Evolutionary conservation across 371 early-diverging fungal species (phyloP).

Genomic region (Umbelopsis sp.): DNA sequence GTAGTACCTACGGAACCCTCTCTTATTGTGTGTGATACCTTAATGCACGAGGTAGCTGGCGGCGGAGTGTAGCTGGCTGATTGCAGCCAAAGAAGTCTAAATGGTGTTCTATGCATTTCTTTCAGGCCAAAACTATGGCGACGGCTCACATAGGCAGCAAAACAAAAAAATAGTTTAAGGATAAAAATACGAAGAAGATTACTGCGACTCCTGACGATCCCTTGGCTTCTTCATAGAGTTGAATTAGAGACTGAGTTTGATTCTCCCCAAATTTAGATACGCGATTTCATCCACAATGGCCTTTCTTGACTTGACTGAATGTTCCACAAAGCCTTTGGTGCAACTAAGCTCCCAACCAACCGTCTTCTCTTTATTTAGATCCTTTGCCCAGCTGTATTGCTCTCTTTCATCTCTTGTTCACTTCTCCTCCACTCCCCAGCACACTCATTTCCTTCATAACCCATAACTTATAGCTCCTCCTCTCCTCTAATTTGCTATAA

Average conservation of each 20-base stretch:
- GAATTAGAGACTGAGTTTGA: conserved; percentile 22
- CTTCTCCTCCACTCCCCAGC: conserved; percentile 15
- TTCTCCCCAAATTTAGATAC: conserved; percentile 21
- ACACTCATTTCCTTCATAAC: conserved; percentile 22
- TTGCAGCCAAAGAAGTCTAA: background rate
- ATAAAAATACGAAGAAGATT: no score
- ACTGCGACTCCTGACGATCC: background rate
- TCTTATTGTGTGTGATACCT: conserved; percentile 1
- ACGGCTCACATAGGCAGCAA: no score
- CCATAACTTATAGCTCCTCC: conserved; percentile 5
- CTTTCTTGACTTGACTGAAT: conserved; percentile 28
- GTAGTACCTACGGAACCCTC: conserved; percentile 5
- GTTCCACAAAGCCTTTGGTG: conserved; percentile 28
- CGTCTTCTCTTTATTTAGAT: conserved; percentile 4
- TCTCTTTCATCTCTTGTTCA: conserved; percentile 17
- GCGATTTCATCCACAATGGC: conserved; percentile 27
- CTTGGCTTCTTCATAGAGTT: background rate
- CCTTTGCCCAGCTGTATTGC: conserved; percentile 8
- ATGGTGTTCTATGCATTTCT: background rate
- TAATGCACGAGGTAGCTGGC: conserved; percentile 3
- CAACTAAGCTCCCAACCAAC: conserved; percentile 7
- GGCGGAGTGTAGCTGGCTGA: background rate
- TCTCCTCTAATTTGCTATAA: conserved; percentile 15
- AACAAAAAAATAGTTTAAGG: no score
- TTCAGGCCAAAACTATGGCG: background rate